Percentiles rank a stretch among this genome's conserved stretches.
These are phyloP conservation scores for Fusarium anguioides DNA, from an alignment of 2,329 filamentous ascomycete species.

Conservation along the genomic window DNA sequence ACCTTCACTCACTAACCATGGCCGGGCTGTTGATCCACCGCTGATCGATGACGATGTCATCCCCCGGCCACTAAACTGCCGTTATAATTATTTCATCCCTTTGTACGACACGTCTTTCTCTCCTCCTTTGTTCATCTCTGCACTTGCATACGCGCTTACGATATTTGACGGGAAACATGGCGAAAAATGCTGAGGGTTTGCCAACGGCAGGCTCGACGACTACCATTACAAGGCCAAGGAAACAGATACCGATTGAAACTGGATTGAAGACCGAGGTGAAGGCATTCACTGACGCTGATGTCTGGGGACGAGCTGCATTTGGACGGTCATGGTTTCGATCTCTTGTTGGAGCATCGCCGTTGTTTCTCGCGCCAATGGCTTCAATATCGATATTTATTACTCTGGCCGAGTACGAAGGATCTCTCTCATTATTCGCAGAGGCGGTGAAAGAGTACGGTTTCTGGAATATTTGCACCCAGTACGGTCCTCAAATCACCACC, in stretches of 20 bases:
- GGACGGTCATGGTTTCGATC: slow-evolving; percentile 41
- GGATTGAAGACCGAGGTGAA: neutral
- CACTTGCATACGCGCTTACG: neutral
- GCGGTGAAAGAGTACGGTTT: slow-evolving; percentile 25
- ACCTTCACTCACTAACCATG: neutral
- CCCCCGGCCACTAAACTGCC: slow-evolving; percentile 4
- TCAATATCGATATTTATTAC: slow-evolving; percentile 43
- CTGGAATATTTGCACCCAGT: slow-evolving; percentile 27
- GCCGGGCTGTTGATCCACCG: neutral
- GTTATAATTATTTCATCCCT: slow-evolving; percentile 1
- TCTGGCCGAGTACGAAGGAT: slow-evolving; percentile 37
- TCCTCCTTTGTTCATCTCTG: neutral
- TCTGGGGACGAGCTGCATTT: slow-evolving; percentile 43
- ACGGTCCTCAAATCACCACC: slow-evolving; percentile 28
- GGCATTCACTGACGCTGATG: neutral
- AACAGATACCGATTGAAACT: neutral
- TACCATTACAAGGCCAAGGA: neutral
- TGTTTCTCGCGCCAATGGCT: slow-evolving; percentile 39
- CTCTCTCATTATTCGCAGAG: slow-evolving; percentile 16
- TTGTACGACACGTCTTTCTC: slow-evolving; percentile 1
- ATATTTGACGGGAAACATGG: neutral
- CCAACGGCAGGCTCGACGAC: slow-evolving; percentile 13
- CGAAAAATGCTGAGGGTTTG: slow-evolving; percentile 3
- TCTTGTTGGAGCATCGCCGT: slow-evolving; percentile 39
- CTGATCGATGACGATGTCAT: slow-evolving; percentile 14